Base-by-base conservation (phyloP, 2,329 filamentous ascomycete genomes). In the Pseudocercospora fijiensis region DNA sequence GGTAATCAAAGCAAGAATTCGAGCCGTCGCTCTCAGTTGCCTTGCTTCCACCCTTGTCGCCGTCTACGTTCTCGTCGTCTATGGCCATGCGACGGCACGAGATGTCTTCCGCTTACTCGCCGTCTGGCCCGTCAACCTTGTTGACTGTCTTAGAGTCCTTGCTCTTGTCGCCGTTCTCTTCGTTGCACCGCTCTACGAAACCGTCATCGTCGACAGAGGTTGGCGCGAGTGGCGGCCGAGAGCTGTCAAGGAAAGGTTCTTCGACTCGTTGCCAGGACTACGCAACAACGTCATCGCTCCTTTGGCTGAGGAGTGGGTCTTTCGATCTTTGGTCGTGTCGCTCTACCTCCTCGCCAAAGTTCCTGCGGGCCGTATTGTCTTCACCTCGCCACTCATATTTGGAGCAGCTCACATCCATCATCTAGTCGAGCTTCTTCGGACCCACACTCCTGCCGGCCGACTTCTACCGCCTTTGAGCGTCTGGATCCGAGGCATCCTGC, bases 341-440 rank as follows among this genome's bases (percentile, higher is more conserved):
- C 83, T 97, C 10, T 88, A 97, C 73, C 80, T 97, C 28, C 81
- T 92, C 57, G 88, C 92, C 20, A 84, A 84, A 51, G 80, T 86
- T 65, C 75, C 77, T 3, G 75, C 74, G 2, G 75, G 72, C 2
- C 80, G 80, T 45, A 92, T 91, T 68, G 85, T 96, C 73, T 92
- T 96, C 78, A 80, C 91, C 10, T 91, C 91, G 1, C 94, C 94
- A 6, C 80, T 97, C 10, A 89, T 96, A 76, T 98, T 98, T 75
- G 94, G 94, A 58, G 87, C 96, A 51, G 93, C 95, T 7, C 95
- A 99, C 78, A 78, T 96, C 55, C 94, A 99, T 78, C 95, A 99
- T 79, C 92, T 96, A 76, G 96, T 96, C 80, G 95, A 98, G 79
- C 96, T 96, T 78, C 85, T 90, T 62, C 82, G 96, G 62, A 91